A percentile compares a stretch with the other conserved stretches of the same genome.
Conservation (phyloP, 2,329 filamentous ascomycete species). For the Calonectria pauciramosa region DNA sequence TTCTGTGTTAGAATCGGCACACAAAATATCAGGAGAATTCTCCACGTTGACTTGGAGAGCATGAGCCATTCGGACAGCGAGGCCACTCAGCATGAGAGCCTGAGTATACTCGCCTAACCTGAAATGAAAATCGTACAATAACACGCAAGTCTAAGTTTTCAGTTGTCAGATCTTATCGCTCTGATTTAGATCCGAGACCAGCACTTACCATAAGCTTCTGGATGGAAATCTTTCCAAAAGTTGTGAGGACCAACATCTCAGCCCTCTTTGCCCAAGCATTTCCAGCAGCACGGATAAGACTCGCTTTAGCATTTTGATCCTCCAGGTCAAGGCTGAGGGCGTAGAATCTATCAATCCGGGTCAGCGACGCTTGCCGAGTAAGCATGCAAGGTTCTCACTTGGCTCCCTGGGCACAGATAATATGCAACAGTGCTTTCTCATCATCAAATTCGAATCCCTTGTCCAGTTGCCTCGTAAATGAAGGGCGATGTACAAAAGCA, state of each 20-base stretch:
- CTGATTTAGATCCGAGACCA: background rate
- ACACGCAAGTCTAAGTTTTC: slow-evolving; percentile 49
- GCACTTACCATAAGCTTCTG: slow-evolving; percentile 55
- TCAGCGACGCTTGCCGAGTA: background rate
- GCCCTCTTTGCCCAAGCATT: slow-evolving; percentile 56
- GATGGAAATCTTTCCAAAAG: slow-evolving; percentile 56
- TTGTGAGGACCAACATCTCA: slow-evolving; percentile 52
- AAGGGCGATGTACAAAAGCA: slow-evolving; percentile 57
- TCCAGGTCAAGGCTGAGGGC: slow-evolving; percentile 48
- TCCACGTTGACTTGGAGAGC: slow-evolving; percentile 57
- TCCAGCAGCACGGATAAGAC: slow-evolving; percentile 50
- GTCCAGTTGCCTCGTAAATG: slow-evolving; percentile 55
- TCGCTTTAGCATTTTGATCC: slow-evolving; percentile 47
- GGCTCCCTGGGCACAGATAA: slow-evolving; percentile 55
- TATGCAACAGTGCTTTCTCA: slow-evolving; percentile 53
- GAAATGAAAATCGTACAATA: slow-evolving; percentile 57
- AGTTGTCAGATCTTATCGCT: slow-evolving; percentile 2
- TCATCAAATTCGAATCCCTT: slow-evolving; percentile 53
- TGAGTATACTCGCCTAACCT: slow-evolving; percentile 56
- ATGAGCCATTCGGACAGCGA: slow-evolving; percentile 57
- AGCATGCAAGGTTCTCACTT: slow-evolving; percentile 45
- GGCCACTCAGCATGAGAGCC: slow-evolving; percentile 57
- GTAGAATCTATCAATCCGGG: slow-evolving; percentile 50
- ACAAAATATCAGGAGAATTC: slow-evolving; percentile 54
- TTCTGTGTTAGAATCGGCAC: slow-evolving; percentile 48